phyloP scores from a whole-genome alignment of 305 asterid genomes.

The Fraxinus floribunda region DNA sequence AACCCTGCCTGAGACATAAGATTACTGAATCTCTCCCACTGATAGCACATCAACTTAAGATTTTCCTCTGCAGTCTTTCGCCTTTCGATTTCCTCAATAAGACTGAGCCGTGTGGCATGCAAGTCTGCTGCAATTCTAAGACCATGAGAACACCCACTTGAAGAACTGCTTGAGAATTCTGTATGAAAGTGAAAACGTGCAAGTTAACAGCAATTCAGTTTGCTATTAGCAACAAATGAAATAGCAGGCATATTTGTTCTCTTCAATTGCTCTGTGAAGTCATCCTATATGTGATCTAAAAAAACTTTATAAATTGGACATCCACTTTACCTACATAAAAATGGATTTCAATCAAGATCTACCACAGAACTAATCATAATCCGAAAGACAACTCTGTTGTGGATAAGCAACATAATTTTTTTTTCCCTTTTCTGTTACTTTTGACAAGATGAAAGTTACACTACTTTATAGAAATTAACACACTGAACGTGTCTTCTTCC shows the following conservation, averaged over 20 bases:
- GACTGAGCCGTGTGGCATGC: constrained; percentile 41
- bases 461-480: not conserved
- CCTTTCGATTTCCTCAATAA: constrained; percentile 62
- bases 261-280: not conserved
- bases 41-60: constrained; percentile 46
- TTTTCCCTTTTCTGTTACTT: not conserved
- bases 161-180: constrained; percentile 58
- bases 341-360: not conserved
- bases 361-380: not conserved
- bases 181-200: constrained; percentile 6
- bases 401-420: not conserved
- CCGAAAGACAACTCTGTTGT: not conserved
- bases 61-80: constrained; percentile 61
- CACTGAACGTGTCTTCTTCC: not conserved
- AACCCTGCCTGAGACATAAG: constrained; percentile 65
- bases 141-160: constrained; percentile 30
- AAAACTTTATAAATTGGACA: not conserved
- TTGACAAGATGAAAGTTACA: not conserved
- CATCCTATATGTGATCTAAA: not conserved
- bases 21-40: constrained; percentile 61
- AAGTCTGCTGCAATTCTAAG: constrained; percentile 44
- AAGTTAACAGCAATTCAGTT: constrained; percentile 6
- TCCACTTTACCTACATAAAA: not conserved
- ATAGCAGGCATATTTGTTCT: not conserved
- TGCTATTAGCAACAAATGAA: not conserved